Conservation (phyloP, 345 rosid genomes). For the Populus euphratica region DNA sequence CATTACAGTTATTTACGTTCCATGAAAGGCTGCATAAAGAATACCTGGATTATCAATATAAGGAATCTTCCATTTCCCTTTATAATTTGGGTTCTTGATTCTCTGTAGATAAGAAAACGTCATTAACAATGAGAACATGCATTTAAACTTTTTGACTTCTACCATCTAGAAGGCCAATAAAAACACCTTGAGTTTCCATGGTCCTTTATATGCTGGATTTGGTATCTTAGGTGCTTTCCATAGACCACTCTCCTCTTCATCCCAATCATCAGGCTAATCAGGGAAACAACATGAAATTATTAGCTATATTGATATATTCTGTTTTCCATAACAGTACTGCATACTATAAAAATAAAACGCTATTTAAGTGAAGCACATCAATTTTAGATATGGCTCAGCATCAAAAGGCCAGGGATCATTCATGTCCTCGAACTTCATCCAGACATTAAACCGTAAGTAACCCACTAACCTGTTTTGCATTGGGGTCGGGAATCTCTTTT, state of each 20-base stretch:
- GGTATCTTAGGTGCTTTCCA: conserved; percentile 44
- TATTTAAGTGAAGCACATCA: background rate
- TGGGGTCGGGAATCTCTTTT: conserved; percentile 41
- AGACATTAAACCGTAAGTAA: background rate
- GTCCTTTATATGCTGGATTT: conserved; percentile 47
- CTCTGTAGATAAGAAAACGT: conserved; percentile 38
- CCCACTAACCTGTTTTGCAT: conserved; percentile 37
- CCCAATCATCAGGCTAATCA: conserved; percentile 43
- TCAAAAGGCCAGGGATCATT: background rate
- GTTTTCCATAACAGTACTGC: background rate
- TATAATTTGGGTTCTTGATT: conserved; percentile 86
- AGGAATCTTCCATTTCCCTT: conserved; percentile 89
- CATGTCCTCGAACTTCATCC: too few species aligned
- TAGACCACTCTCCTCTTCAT: conserved; percentile 44
- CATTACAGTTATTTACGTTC: background rate
- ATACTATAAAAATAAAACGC: background rate
- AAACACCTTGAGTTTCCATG: conserved; percentile 42
- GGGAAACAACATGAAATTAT: background rate
- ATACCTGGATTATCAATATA: conserved; percentile 93
- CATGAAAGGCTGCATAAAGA: background rate
- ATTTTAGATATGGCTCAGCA: background rate
- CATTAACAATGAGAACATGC: background rate
- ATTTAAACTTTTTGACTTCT: background rate
- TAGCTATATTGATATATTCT: background rate
- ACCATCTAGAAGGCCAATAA: background rate